These are phyloP conservation scores for Lipomyces sp. DNA, from an alignment of 805 yeast genomes.

Conservation along the genomic window DNA sequence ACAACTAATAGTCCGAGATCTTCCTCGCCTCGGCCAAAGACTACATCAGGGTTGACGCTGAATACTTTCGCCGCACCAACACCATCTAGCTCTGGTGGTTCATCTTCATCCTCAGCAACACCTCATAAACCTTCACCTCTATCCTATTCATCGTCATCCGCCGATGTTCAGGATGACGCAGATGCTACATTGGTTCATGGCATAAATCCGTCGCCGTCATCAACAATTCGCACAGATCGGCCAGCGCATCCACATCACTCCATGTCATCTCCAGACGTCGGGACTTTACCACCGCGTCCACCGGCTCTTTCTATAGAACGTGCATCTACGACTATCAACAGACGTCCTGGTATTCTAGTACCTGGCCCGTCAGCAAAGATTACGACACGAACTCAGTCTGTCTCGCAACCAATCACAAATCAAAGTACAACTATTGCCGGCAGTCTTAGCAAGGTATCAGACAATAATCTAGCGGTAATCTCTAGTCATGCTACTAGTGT, in stretches of 20 bases:
- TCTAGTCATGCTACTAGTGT: not conserved
- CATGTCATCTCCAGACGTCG: slow-evolving; percentile 9
- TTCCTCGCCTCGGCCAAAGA: slow-evolving; percentile 1
- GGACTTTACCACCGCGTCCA: not conserved
- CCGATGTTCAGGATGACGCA: not conserved
- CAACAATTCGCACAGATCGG: not conserved
- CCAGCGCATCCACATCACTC: not conserved
- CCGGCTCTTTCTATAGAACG: not conserved
- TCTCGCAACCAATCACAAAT: not conserved
- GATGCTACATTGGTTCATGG: slow-evolving; percentile 1
- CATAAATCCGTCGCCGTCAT: not conserved
- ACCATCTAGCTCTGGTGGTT: not conserved
- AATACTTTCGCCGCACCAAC: not conserved
- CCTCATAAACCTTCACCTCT: slow-evolving; percentile 6
- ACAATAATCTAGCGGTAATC: not conserved
- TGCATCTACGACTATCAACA: slow-evolving; percentile 2
- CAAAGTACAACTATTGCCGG: not conserved
- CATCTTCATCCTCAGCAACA: not conserved
- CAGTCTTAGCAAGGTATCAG: not conserved
- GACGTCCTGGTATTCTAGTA: not conserved
- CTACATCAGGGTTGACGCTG: not conserved
- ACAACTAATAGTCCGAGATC: not conserved
- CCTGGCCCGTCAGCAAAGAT: slow-evolving; percentile 3
- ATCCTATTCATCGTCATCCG: slow-evolving; percentile 4
- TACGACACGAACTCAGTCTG: not conserved